A percentile compares a stretch with the other conserved stretches of the same genome.
Conservation (phyloP, 2,329 filamentous ascomycete genomes). For the Aureobasidium sp. region DNA sequence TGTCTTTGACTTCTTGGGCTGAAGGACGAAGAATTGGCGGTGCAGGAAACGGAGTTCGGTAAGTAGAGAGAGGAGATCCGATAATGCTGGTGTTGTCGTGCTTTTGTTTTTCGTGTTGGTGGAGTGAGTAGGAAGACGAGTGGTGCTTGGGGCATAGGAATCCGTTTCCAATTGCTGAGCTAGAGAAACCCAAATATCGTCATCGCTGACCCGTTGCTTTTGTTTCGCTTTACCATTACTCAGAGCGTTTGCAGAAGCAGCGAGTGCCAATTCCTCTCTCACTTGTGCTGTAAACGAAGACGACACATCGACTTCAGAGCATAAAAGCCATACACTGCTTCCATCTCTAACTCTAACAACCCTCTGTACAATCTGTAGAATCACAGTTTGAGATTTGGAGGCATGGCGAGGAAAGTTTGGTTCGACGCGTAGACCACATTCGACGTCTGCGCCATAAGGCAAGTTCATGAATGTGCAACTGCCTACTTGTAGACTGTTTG, state of each 20-base stretch:
- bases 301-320: conserved; percentile 23
- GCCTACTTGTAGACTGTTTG: conserved; percentile 18
- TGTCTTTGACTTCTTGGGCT: not conserved
- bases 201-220: not conserved
- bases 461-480: conserved; percentile 22
- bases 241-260: not conserved
- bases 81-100: not conserved
- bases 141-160: not conserved
- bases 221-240: not conserved
- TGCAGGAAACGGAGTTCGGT: conserved; percentile 6
- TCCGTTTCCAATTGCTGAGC: not conserved
- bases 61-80: conserved; percentile 1
- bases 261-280: not conserved
- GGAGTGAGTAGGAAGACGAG: not conserved
- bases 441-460: conserved; percentile 20
- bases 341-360: conserved; percentile 21
- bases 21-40: conserved; percentile 8
- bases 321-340: conserved; percentile 18
- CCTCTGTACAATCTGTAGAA: conserved; percentile 21
- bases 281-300: not conserved
- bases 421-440: conserved; percentile 21
- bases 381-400: conserved; percentile 13
- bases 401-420: not conserved
- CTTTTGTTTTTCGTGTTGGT: not conserved
- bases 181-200: not conserved